phyloP scores from a whole-genome alignment of 2,329 filamentous ascomycete genomes.

The Colletotrichum tanaceti region DNA sequence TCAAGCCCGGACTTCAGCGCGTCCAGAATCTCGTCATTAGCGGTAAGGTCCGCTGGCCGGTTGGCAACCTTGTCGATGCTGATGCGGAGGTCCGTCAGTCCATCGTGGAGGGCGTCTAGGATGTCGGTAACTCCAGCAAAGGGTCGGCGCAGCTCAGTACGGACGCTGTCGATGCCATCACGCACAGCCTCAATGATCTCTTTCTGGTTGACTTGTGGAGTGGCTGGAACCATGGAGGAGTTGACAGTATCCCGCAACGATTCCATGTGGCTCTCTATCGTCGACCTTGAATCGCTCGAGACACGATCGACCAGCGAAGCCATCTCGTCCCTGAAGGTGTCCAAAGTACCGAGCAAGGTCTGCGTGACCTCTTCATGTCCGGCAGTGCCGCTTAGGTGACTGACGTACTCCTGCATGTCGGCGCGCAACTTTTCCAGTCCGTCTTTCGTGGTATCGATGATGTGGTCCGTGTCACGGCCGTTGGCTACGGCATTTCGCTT shows the following conservation, averaged over 20 bases:
- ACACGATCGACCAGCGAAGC: conserved; percentile 66
- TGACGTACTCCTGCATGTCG: conserved; percentile 85
- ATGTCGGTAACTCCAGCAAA: conserved; percentile 84
- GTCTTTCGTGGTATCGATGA: conserved; percentile 88
- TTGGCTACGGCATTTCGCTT: conserved; percentile 85
- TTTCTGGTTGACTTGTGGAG: conserved; percentile 64
- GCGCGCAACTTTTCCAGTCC: conserved; percentile 83
- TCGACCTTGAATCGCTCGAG: conserved; percentile 68
- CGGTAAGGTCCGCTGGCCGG: conserved; percentile 83
- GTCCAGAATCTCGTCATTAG: conserved; percentile 90
- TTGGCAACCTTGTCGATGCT: conserved; percentile 83
- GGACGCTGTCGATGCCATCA: conserved; percentile 78
- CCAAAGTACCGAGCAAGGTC: conserved; percentile 72
- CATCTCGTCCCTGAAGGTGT: conserved; percentile 75
- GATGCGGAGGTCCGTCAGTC: conserved; percentile 78
- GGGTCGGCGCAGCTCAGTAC: conserved; percentile 77
- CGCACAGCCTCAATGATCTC: conserved; percentile 79
- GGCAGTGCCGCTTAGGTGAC: conserved; percentile 72
- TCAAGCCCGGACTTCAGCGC: conserved; percentile 86
- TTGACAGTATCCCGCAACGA: conserved; percentile 83
- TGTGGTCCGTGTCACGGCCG: conserved; percentile 86
- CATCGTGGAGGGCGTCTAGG: conserved; percentile 89
- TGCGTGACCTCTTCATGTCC: conserved; percentile 84
- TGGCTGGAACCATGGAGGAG: conserved; percentile 71
- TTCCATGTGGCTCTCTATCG: conserved; percentile 85